Conservation (phyloP, 1,284 basidiomycete genomes). For the Golubevia pallescens region DNA sequence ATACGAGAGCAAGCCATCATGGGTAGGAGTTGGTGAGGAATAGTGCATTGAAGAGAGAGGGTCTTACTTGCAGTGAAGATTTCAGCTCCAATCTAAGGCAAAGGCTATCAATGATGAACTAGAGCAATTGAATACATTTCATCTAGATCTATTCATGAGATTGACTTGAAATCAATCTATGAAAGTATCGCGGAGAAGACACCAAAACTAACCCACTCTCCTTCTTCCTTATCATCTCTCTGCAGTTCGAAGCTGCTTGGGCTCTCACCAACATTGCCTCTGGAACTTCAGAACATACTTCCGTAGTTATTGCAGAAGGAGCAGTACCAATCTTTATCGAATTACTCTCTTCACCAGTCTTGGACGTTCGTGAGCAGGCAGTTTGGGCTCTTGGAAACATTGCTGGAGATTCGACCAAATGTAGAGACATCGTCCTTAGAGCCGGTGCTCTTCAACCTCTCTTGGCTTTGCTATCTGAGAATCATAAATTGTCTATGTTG, state of each 20-base stretch:
- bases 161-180: too few relatives aligned
- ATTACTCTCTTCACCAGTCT: constrained; percentile 57
- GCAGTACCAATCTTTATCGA: constrained; percentile 99
- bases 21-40: too few relatives aligned
- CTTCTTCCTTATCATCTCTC: neutral
- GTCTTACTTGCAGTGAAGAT: too few relatives aligned
- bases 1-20: too few relatives aligned
- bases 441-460: constrained; percentile 56
- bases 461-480: constrained; percentile 56
- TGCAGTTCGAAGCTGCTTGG: constrained; percentile 98
- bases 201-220: constrained; percentile 11
- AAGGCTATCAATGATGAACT: too few relatives aligned
- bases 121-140: too few relatives aligned
- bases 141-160: too few relatives aligned
- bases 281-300: constrained; percentile 96
- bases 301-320: constrained; percentile 91
- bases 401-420: constrained; percentile 61
- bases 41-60: too few relatives aligned
- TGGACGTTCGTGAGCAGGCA: constrained; percentile 63
- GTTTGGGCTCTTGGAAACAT: constrained; percentile 64
- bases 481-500: constrained; percentile 64
- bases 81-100: too few relatives aligned
- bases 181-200: constrained; percentile 6
- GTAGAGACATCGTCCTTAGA: constrained; percentile 58
- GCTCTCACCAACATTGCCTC: constrained; percentile 99